These are phyloP conservation scores for Gymnopilus junonius DNA, from an alignment of 768 basidiomycete genomes.

Conservation along the genomic window DNA sequence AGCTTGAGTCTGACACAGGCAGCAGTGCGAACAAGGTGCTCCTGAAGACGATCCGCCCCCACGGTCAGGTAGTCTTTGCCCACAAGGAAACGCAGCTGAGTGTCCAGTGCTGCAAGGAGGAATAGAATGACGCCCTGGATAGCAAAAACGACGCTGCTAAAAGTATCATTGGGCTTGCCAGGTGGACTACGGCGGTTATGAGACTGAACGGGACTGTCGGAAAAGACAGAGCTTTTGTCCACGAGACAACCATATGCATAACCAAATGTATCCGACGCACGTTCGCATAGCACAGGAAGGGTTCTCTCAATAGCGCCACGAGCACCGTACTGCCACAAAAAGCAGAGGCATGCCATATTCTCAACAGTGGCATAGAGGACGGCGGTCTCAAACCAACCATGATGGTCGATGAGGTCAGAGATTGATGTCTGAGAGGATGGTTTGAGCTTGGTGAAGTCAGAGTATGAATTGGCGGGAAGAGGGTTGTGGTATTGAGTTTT, in stretches of 20 bases:
- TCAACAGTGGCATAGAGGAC: constrained; percentile 10
- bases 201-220: neutral
- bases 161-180: neutral
- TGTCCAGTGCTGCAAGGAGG: neutral
- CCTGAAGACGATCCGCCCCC: neutral
- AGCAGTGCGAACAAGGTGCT: neutral
- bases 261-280: constrained; percentile 3
- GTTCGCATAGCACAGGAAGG: constrained; percentile 3
- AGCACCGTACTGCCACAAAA: constrained; percentile 8
- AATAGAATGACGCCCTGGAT: neutral
- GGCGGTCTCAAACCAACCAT: constrained; percentile 12
- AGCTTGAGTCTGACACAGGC: neutral
- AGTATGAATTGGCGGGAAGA: neutral
- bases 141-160: neutral
- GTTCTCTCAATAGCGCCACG: constrained; percentile 8
- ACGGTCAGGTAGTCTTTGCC: neutral
- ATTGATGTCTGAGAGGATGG: neutral
- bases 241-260: constrained; percentile 1
- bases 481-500: neutral
- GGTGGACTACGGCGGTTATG: neutral
- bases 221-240: neutral
- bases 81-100: neutral
- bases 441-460: neutral
- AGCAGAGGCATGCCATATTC: constrained; percentile 8
- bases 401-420: constrained; percentile 5